A percentile compares a stretch with the other conserved stretches of the same genome.
phyloP scores from a whole-genome alignment of 768 basidiomycete genomes.

The Serendipita sp. region DNA sequence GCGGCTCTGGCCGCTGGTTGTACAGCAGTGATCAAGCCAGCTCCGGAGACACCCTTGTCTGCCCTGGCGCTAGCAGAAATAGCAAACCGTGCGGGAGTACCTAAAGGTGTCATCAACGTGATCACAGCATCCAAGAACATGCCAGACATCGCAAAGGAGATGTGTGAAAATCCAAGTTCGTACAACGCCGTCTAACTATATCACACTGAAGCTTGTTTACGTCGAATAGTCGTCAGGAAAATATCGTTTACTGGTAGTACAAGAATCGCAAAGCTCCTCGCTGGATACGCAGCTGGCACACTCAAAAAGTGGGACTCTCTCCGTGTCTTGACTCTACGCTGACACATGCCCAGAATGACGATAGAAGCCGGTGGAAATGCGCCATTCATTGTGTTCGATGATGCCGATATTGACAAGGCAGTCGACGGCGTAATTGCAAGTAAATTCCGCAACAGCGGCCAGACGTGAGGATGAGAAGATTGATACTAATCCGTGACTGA shows the following conservation, averaged over 20 bases:
- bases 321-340: background rate
- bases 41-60: conserved; percentile 89
- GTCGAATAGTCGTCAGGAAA: conserved; percentile 47
- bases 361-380: conserved; percentile 90
- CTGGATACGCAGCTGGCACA: conserved; percentile 55
- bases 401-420: conserved; percentile 84
- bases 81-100: conserved; percentile 76
- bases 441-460: conserved; percentile 71
- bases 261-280: conserved; percentile 59
- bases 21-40: conserved; percentile 87
- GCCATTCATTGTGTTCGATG: conserved; percentile 93
- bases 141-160: conserved; percentile 75
- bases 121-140: conserved; percentile 80
- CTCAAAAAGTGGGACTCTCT: conserved; percentile 55
- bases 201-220: background rate
- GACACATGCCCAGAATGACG: conserved; percentile 31
- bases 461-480: conserved; percentile 34
- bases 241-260: conserved; percentile 87
- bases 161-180: conserved; percentile 63
- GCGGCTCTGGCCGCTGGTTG: conserved; percentile 93
- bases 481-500: background rate
- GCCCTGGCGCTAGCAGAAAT: conserved; percentile 88
- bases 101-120: conserved; percentile 88
- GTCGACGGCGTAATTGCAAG: conserved; percentile 62
- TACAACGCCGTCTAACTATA: background rate